A percentile compares a stretch with the other conserved stretches of the same genome.
Evolutionary conservation across 768 basidiomycete species (phyloP).

Genomic region (Termitomyces sp.): DNA sequence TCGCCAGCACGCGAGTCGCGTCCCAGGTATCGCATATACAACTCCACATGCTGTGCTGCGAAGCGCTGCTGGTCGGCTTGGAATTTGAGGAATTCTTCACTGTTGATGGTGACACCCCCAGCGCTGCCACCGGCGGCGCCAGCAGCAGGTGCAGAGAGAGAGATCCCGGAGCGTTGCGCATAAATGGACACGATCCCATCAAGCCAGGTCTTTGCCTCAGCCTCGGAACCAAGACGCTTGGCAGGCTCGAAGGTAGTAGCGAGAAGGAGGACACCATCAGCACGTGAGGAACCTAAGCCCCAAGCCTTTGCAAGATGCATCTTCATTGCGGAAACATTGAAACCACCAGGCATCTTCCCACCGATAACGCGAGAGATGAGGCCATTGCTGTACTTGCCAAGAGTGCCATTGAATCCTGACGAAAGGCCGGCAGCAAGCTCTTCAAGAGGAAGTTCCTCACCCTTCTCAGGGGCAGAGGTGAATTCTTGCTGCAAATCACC

Average conservation of each 20-base stretch:
- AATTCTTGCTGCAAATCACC: constrained; percentile 98
- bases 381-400: constrained; percentile 92
- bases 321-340: constrained; percentile 92
- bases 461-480: constrained; percentile 93
- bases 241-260: constrained; percentile 92
- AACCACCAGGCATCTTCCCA: constrained; percentile 98
- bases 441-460: constrained; percentile 94
- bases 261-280: constrained; percentile 87
- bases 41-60: constrained; percentile 88
- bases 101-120: constrained; percentile 91
- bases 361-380: constrained; percentile 90
- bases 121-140: constrained; percentile 60
- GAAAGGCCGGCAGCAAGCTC: constrained; percentile 88
- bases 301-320: constrained; percentile 86
- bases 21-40: constrained; percentile 95
- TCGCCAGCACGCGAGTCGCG: constrained; percentile 93
- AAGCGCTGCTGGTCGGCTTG: constrained; percentile 91
- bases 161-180: constrained; percentile 86
- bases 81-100: constrained; percentile 97
- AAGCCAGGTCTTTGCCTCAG: constrained; percentile 92
- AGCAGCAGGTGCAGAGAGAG: constrained; percentile 67
- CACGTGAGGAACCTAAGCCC: constrained; percentile 90
- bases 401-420: constrained; percentile 76
- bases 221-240: constrained; percentile 89
- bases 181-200: constrained; percentile 83